Conservation (phyloP, 495 filamentous ascomycete genomes). For the Staphylotrichum longicolle region DNA sequence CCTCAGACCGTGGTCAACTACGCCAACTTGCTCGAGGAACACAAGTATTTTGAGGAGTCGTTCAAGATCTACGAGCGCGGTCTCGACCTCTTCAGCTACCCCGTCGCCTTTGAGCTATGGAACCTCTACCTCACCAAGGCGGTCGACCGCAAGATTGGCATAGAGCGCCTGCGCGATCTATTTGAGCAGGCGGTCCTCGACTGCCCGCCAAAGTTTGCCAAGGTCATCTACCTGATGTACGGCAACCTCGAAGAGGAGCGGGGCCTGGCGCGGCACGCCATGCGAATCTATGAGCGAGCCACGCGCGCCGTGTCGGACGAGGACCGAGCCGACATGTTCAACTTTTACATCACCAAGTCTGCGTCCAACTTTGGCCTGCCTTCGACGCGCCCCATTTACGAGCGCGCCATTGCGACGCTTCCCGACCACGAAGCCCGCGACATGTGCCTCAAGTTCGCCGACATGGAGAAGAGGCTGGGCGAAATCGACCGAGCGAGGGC, state of each 20-base stretch:
- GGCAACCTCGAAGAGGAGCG: constrained; percentile 96
- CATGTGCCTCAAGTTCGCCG: constrained; percentile 98
- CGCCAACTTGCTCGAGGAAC: constrained; percentile 91
- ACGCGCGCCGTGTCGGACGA: constrained; percentile 95
- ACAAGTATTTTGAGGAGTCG: constrained; percentile 94
- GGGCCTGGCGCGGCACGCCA: constrained; percentile 92
- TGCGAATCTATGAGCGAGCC: constrained; percentile 98
- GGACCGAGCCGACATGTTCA: constrained; percentile 95
- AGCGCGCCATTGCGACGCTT: constrained; percentile 85
- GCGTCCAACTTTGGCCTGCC: constrained; percentile 96
- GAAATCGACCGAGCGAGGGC: constrained; percentile 95
- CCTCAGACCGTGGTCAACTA: constrained; percentile 99
- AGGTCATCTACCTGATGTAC: constrained; percentile 96
- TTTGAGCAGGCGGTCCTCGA: constrained; percentile 97
- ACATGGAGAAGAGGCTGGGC: constrained; percentile 95
- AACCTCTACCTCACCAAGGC: constrained; percentile 98
- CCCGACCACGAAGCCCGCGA: constrained; percentile 92
- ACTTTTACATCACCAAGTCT: constrained; percentile 98
- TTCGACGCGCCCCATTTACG: constrained; percentile 95
- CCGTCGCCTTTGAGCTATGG: constrained; percentile 98
- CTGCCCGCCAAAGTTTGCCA: constrained; percentile 93
- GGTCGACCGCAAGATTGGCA: constrained; percentile 89
- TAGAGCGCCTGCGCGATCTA: constrained; percentile 90
- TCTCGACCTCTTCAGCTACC: constrained; percentile 94
- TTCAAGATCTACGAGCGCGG: constrained; percentile 98